Base-by-base conservation (phyloP, 1,139 yeast species). In the Zygotorulaspora mrakii region DNA sequence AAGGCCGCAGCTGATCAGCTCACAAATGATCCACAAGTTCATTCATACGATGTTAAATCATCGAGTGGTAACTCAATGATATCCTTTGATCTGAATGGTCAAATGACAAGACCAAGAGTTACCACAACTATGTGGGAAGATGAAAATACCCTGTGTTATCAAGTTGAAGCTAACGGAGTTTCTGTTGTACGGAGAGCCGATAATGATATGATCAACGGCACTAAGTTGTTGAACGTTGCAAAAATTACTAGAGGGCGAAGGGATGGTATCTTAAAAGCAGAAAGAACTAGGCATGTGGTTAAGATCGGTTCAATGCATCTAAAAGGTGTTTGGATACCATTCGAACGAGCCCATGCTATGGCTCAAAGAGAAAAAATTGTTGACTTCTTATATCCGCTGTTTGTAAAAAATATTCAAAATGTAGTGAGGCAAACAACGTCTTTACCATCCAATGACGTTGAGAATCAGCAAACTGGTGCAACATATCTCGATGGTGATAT, bases 121-220 rank as follows among this genome's bases (percentile, higher is more conserved):
- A 86, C 95, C 38, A 88, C 96, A 17, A 87, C 96, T 7, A 78
- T 87, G 79, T 89, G 97, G 97, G 96, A 89, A 63, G 96, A 89
- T 61, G 96, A 89, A 59, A 84, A 87, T 53, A 89, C 96, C 0
- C 66, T 88, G 38, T 91, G 97, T 62, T 89, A 88, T 67, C 96
- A 89, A 65, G 96, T 89, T 22, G 96, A 88, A 58, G 95, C 95
- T 39, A 82, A 86, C 54, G 88, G 89, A 42, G 89, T 88, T 40
- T 76, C 87, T 16, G 96, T 89, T 23, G 96, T 91, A 24, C 76
- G 97, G 53, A 76, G 97, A 54, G 96, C 95, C 33, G 95, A 89
- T 62, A 88, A 89, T 62, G 75, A 77, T 52, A 86, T 88, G 94
- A 85, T 89, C 55, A 89, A 89, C 62, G 97, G 97, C 42, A 89